Evolutionary conservation across 176 grass and related monocot genomes (phyloP), one percentile per base, ranked within the genome.

Genomic region (Cenchrus fungigraminus): DNA sequence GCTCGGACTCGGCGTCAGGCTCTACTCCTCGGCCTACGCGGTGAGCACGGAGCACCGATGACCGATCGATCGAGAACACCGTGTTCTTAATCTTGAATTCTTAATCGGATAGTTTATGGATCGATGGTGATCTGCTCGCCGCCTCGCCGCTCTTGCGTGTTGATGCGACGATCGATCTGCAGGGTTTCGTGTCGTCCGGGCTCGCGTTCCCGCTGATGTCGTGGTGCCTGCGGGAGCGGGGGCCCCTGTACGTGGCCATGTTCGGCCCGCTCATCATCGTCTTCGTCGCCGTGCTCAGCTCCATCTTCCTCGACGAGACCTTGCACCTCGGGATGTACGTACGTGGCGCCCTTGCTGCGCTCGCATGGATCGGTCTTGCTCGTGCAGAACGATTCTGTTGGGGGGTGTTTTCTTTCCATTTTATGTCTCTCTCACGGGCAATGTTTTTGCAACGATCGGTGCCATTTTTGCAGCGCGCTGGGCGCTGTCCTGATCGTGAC

Each of bases 181-280:
- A 94, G 91, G 92, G 92, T 2, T 5, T 91, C 40, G 53, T 94
- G 17, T 74, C 83, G 32, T 91, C 92, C 5, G 92, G 86, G 0
- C 68, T 71, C 8, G 84, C 80, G 1, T 86, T 91, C 82, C 84
- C 86, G 2, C 50, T 95, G 10, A 52, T 89, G 71, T 74, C 91
- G 1, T 95, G 93, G 93, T 95, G 91, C 81, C 79, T 92, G 53
- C 64, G 74, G 59, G 72, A 78, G 79, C 90, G 77, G 71, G 93
- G 93, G 0, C 88, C 88, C 1, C 77, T 95, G 1, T 95, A 84
- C 52, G 76, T 89, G 9, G 87, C 93, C 2, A 77, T 90, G 74
- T 95, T 95, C 84, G 86, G 67, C 71, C 93, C 86, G 0, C 66
- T 91, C 69, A 86, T 86, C 68, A 52, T 94, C 34, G 57, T 94